Evolutionary conservation across 2,329 filamentous ascomycete species (phyloP).

Genomic region (Aspergillus novoparasiticus): DNA sequence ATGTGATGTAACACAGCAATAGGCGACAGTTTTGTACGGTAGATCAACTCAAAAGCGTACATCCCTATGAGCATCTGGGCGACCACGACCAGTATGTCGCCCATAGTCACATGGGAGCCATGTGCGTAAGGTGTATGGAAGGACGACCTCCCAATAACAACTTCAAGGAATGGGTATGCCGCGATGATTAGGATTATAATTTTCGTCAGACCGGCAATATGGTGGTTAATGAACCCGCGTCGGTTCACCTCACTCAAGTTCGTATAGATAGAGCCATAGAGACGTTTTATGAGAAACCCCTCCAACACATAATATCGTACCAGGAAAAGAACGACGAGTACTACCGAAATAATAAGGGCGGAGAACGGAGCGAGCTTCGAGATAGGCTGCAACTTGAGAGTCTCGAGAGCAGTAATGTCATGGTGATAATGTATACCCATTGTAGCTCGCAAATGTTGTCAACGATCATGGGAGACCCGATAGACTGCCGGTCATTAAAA

Average conservation of each 20-base stretch:
- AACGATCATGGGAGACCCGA: not conserved
- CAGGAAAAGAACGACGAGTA: slow-evolving; percentile 38
- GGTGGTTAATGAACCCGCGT: slow-evolving; percentile 51
- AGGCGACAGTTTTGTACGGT: slow-evolving; percentile 43
- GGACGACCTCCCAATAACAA: slow-evolving; percentile 37
- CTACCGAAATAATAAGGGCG: slow-evolving; percentile 29
- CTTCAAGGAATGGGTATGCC: slow-evolving; percentile 46
- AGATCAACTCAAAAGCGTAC: slow-evolving; percentile 52
- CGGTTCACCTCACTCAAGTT: slow-evolving; percentile 39
- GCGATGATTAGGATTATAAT: slow-evolving; percentile 42
- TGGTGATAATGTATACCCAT: not conserved
- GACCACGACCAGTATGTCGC: slow-evolving; percentile 44
- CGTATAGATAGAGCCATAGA: slow-evolving; percentile 41
- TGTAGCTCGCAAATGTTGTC: not conserved
- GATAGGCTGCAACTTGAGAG: slow-evolving; percentile 21
- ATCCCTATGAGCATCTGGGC: slow-evolving; percentile 49
- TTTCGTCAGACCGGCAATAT: slow-evolving; percentile 48
- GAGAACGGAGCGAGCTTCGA: slow-evolving; percentile 29
- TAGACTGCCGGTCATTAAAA: not conserved
- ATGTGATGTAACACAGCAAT: slow-evolving; percentile 47
- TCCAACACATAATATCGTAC: slow-evolving; percentile 50
- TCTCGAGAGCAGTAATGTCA: not conserved
- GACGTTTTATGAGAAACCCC: slow-evolving; percentile 35
- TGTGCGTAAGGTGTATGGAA: slow-evolving; percentile 36
- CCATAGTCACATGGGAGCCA: slow-evolving; percentile 38